Percentiles rank a stretch among this genome's conserved stretches.
Conservation (phyloP, 345 rosid species). For the Syzygium grande region DNA sequence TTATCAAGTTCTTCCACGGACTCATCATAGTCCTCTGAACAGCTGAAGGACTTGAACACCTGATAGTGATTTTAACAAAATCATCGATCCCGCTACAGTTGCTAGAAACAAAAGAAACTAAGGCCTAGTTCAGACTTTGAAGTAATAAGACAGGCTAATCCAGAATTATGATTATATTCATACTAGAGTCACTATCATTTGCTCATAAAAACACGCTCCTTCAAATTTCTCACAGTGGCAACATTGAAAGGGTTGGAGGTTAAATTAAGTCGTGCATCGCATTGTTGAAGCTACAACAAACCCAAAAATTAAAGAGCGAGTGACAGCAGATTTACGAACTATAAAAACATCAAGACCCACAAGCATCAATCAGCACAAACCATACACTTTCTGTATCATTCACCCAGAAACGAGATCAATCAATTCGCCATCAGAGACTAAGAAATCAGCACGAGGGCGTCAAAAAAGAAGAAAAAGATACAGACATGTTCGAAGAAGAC, state of each 20-base stretch:
- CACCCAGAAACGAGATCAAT: neutral
- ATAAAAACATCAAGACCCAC: neutral
- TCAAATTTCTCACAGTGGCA: neutral
- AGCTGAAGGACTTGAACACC: conserved; percentile 8
- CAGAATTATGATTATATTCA: neutral
- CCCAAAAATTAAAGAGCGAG: neutral
- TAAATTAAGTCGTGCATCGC: neutral
- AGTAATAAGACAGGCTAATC: neutral
- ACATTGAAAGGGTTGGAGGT: neutral
- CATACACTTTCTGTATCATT: neutral
- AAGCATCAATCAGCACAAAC: neutral
- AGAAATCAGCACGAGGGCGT: neutral
- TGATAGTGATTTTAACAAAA: neutral
- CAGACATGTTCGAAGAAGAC: conserved; percentile 64
- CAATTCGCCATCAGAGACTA: neutral
- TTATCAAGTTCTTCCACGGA: conserved; percentile 55
- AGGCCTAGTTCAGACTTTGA: neutral
- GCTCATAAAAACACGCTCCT: neutral
- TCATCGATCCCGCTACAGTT: neutral
- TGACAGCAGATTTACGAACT: neutral
- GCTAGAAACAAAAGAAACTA: neutral
- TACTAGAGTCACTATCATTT: neutral
- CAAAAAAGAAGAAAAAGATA: neutral
- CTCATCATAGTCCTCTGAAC: conserved; percentile 32
- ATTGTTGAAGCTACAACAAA: neutral